A percentile compares a stretch with the other conserved stretches of the same genome.
These are phyloP conservation scores for Sesbania bispinosa DNA, from an alignment of 306 rosid species.

Conservation along the genomic window DNA sequence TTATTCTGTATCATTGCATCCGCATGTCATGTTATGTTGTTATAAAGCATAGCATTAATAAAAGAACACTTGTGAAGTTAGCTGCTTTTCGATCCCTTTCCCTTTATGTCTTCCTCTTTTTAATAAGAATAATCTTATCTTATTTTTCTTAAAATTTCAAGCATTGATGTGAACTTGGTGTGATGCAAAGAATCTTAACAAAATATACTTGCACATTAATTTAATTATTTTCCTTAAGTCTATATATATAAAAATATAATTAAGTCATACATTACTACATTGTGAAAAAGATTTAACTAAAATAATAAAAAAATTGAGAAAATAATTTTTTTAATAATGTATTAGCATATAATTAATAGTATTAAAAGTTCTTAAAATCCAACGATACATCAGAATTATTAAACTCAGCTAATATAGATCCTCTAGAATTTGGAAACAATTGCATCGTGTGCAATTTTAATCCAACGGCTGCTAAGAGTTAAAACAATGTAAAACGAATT, in stretches of 20 bases:
- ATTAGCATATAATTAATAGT: neutral
- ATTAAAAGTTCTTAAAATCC: neutral
- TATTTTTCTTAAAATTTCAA: neutral
- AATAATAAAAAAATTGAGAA: neutral
- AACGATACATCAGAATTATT: no score
- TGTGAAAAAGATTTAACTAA: neutral
- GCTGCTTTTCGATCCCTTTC: neutral
- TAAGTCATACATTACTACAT: no score
- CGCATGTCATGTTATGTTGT: neutral
- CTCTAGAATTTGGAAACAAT: no score
- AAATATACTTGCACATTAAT: neutral
- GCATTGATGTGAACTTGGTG: neutral
- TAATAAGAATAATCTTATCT: neutral
- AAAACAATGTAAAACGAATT: no score
- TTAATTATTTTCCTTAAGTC: no score
- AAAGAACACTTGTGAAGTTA: neutral
- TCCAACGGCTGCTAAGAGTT: no score
- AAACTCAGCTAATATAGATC: no score
- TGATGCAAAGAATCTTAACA: neutral
- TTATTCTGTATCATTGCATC: neutral
- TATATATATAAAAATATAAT: no score
- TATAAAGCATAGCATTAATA: conserved; percentile 11
- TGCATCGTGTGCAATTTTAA: no score
- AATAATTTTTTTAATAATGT: neutral
- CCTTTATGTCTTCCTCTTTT: neutral